Conservation (phyloP, 768 basidiomycete species). For the Phlebiopsis gigantea region DNA sequence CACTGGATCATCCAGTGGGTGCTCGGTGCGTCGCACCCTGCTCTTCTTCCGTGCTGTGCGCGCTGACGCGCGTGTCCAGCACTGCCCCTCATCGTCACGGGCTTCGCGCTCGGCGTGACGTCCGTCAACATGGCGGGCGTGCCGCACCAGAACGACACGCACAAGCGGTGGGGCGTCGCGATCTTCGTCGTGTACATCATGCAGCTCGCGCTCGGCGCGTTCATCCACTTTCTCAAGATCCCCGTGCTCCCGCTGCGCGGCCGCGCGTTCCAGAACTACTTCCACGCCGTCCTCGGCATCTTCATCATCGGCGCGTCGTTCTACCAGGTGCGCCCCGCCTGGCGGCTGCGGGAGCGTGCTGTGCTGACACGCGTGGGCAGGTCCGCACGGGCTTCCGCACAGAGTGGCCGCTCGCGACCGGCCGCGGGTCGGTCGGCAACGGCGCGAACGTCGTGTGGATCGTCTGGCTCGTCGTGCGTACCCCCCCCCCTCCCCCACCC, state of each 20-base stretch:
- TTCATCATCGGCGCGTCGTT: slow-evolving; percentile 49
- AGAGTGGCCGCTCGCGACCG: slow-evolving; percentile 27
- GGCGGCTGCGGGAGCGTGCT: no score
- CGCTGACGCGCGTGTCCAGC: slow-evolving; percentile 21
- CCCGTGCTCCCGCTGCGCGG: slow-evolving; percentile 15
- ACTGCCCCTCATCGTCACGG: slow-evolving; percentile 48
- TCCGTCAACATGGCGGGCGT: slow-evolving; percentile 26
- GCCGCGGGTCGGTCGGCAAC: slow-evolving; percentile 19
- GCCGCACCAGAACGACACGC: slow-evolving; percentile 37
- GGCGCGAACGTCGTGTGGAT: slow-evolving; percentile 27
- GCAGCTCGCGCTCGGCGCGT: slow-evolving; percentile 42
- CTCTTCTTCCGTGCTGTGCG: not conserved
- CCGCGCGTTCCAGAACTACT: slow-evolving; percentile 40
- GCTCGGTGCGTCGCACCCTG: slow-evolving; percentile 22
- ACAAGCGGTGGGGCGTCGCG: slow-evolving; percentile 46
- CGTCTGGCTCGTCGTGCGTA: slow-evolving; percentile 45
- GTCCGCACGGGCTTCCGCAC: slow-evolving; percentile 37
- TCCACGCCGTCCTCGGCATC: slow-evolving; percentile 45
- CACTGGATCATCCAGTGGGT: slow-evolving; percentile 47
- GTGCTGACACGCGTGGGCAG: no score
- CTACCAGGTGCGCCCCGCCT: slow-evolving; percentile 37
- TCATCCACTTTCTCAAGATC: slow-evolving; percentile 51
- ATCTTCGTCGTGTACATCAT: slow-evolving; percentile 49
- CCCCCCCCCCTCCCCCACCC: slow-evolving; percentile 31
- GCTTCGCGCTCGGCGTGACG: slow-evolving; percentile 40